Evolutionary conservation across 257 asterid species (phyloP).

Genomic region (Penstemon newberryi): DNA sequence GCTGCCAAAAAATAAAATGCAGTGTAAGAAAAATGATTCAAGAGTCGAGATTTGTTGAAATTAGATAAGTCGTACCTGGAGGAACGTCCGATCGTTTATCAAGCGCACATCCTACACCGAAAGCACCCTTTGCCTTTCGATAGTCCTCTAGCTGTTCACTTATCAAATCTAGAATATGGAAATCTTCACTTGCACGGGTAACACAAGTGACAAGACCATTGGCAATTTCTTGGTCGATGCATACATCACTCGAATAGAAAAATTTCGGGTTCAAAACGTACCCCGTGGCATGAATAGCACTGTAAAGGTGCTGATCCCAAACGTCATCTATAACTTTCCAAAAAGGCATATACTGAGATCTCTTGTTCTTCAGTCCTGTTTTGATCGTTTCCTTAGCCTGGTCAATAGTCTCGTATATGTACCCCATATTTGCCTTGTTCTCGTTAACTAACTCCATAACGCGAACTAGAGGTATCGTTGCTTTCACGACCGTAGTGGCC

Average conservation of each 20-base stretch:
- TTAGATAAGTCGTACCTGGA: constrained; percentile 40
- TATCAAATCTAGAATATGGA: constrained; percentile 25
- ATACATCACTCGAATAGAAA: constrained; percentile 40
- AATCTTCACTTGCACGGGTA: constrained; percentile 32
- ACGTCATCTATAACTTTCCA: constrained; percentile 62
- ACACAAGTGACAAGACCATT: constrained; percentile 46
- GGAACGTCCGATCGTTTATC: constrained; percentile 29
- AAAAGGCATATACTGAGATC: constrained; percentile 37
- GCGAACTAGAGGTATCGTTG: constrained; percentile 52
- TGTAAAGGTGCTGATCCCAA: constrained; percentile 56
- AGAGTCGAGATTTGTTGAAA: not conserved
- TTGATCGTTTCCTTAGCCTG: constrained; percentile 64
- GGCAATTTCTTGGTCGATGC: constrained; percentile 50
- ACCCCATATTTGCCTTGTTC: constrained; percentile 38
- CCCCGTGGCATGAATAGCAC: constrained; percentile 66
- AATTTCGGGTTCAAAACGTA: constrained; percentile 57
- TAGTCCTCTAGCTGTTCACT: constrained; percentile 40
- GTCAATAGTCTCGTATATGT: constrained; percentile 58
- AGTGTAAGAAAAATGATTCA: not conserved
- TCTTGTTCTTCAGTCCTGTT: constrained; percentile 36
- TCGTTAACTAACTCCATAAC: constrained; percentile 38
- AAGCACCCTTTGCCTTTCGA: constrained; percentile 27
- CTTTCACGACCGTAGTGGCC: constrained; percentile 40
- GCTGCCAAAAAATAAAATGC: constrained; percentile 34
- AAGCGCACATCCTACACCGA: constrained; percentile 29